phyloP scores from a whole-genome alignment of 306 rosid species.

The Sicyos baderoa region DNA sequence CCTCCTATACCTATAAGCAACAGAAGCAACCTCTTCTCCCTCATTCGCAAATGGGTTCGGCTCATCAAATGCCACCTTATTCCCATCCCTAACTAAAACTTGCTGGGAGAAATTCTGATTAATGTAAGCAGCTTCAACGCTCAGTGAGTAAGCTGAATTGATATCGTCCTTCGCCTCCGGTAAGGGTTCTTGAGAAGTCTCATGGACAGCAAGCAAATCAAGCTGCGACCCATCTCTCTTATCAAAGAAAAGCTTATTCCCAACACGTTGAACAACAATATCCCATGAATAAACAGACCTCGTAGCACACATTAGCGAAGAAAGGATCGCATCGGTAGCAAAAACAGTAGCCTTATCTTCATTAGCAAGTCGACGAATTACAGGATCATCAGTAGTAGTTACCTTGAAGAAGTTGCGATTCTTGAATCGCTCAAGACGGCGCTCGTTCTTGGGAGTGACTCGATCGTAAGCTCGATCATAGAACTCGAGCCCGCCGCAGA shows the following conservation, averaged over 20 bases:
- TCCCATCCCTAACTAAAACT: conserved; percentile 66
- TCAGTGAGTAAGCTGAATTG: conserved; percentile 65
- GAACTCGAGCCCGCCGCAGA: conserved; percentile 70
- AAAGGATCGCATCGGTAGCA: conserved; percentile 69
- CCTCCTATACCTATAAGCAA: conserved; percentile 71
- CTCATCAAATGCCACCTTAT: conserved; percentile 73
- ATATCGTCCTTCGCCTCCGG: conserved; percentile 95
- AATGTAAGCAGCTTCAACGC: conserved; percentile 80
- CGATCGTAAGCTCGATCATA: conserved; percentile 72
- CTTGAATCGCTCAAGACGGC: conserved; percentile 74
- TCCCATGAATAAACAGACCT: conserved; percentile 94
- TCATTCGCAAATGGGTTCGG: conserved; percentile 86
- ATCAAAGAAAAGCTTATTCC: conserved; percentile 81
- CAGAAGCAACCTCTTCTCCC: conserved; percentile 89
- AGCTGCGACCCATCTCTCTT: conserved; percentile 88
- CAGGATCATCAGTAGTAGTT: conserved; percentile 86
- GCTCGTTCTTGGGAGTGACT: conserved; percentile 69
- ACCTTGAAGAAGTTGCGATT: conserved; percentile 80
- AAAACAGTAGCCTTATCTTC: conserved; percentile 87
- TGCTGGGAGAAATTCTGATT: conserved; percentile 93
- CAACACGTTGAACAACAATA: conserved; percentile 78
- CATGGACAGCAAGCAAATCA: conserved; percentile 81
- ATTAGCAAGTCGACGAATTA: conserved; percentile 67
- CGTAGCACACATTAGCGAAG: conserved; percentile 82
- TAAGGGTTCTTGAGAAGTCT: conserved; percentile 86